These are phyloP conservation scores for Lodderomyces elongisporus DNA, from an alignment of 1,139 yeast genomes.

Conservation along the genomic window DNA sequence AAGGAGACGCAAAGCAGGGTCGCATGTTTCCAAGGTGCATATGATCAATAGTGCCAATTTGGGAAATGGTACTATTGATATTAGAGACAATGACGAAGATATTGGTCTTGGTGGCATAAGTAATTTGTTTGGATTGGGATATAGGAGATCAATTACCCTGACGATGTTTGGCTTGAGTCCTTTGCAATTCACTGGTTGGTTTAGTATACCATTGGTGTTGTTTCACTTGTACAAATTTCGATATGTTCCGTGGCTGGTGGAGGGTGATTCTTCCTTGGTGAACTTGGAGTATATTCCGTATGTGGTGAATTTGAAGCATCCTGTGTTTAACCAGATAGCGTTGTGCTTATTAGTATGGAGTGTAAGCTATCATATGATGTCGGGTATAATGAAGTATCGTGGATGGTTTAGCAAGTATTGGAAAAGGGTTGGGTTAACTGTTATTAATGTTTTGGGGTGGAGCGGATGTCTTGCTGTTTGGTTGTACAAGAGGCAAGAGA, in stretches of 20 bases:
- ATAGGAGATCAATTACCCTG: slow-evolving; percentile 42
- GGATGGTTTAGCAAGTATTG: slow-evolving; percentile 25
- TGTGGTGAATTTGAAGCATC: slow-evolving; percentile 27
- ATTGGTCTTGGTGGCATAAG: slow-evolving; percentile 60
- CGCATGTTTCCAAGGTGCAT: not conserved
- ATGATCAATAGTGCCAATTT: slow-evolving; percentile 3
- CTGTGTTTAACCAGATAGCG: slow-evolving; percentile 17
- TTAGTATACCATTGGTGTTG: slow-evolving; percentile 40
- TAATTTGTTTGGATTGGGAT: slow-evolving; percentile 50
- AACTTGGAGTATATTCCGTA: slow-evolving; percentile 50
- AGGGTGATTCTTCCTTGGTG: slow-evolving; percentile 63
- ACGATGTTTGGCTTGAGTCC: slow-evolving; percentile 40
- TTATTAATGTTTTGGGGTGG: slow-evolving; percentile 22
- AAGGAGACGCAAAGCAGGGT: not conserved
- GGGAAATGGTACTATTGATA: slow-evolving; percentile 5
- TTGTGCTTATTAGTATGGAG: slow-evolving; percentile 21
- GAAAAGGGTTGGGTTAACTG: slow-evolving; percentile 32
- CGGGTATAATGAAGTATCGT: slow-evolving; percentile 31
- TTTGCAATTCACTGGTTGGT: slow-evolving; percentile 55
- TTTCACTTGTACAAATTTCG: slow-evolving; percentile 50
- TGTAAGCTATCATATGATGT: slow-evolving; percentile 31
- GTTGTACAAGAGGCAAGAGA: slow-evolving; percentile 16
- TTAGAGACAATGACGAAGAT: slow-evolving; percentile 26
- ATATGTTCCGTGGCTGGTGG: slow-evolving; percentile 44
- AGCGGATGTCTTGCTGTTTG: slow-evolving; percentile 24